Evolutionary conservation across 176 grass and related monocot genomes (phyloP).

Genomic region (Phoenix dactylifera): DNA sequence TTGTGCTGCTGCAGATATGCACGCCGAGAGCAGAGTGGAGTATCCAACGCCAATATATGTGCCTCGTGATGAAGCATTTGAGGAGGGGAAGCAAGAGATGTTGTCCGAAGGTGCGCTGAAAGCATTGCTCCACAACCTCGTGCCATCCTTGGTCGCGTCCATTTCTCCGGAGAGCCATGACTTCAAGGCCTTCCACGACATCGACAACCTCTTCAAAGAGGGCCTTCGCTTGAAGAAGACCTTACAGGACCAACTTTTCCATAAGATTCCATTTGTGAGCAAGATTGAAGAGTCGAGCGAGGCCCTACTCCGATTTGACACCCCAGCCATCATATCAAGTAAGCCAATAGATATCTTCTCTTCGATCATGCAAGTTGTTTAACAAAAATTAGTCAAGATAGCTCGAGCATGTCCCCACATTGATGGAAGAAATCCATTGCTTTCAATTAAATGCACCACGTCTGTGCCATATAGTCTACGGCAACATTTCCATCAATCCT

Average conservation of each 20-base stretch:
- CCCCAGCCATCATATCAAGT: constrained; percentile 88
- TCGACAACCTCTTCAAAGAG: constrained; percentile 99
- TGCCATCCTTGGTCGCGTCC: constrained; percentile 58
- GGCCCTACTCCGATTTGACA: constrained; percentile 79
- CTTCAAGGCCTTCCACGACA: constrained; percentile 86
- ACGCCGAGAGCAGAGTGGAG: constrained; percentile 61
- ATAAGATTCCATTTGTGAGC: constrained; percentile 70
- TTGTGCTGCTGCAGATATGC: constrained; percentile 31
- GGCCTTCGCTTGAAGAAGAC: constrained; percentile 81
- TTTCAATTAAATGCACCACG: no score
- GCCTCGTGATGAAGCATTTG: constrained; percentile 80
- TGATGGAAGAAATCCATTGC: no score
- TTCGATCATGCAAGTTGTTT: no score
- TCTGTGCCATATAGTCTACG: no score
- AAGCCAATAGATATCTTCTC: constrained; percentile 4
- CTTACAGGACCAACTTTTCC: constrained; percentile 73
- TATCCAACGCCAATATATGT: constrained; percentile 67
- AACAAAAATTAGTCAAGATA: no score
- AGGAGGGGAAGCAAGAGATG: constrained; percentile 92
- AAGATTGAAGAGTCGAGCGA: constrained; percentile 77
- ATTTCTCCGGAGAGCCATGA: constrained; percentile 50
- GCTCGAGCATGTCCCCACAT: no score
- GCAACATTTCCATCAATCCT: no score
- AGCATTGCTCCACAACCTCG: constrained; percentile 86
- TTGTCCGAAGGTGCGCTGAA: constrained; percentile 48